These are phyloP conservation scores for Salix brachista DNA, from an alignment of 345 rosid genomes.

Conservation along the genomic window DNA sequence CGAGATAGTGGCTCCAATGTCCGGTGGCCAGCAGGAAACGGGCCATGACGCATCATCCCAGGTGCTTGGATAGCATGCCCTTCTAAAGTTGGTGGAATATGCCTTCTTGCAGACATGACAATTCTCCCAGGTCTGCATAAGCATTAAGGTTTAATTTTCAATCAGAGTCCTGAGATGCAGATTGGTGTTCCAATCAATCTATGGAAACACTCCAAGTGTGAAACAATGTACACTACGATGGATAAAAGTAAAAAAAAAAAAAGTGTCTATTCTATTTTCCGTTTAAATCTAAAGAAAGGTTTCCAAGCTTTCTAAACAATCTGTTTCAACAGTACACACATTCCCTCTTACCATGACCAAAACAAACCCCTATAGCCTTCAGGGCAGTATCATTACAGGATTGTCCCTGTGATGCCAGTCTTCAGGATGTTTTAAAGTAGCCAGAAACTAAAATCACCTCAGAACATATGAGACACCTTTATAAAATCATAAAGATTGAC, in stretches of 20 bases:
- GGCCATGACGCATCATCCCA: slow-evolving; percentile 43
- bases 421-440: not conserved
- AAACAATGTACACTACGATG: not conserved
- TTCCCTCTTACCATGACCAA: not conserved
- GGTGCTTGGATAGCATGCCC: slow-evolving; percentile 33
- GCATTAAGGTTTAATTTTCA: not conserved
- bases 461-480: too few species aligned
- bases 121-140: not conserved
- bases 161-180: not conserved
- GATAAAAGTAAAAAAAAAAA: not conserved
- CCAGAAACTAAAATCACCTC: not conserved
- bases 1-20: slow-evolving; percentile 30
- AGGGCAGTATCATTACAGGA: not conserved
- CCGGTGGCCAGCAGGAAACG: slow-evolving; percentile 19
- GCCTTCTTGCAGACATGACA: slow-evolving; percentile 41
- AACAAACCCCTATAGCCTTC: not conserved
- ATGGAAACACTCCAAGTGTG: not conserved
- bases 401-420: too few species aligned
- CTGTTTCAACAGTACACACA: not conserved
- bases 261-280: not conserved
- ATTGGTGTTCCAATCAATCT: not conserved
- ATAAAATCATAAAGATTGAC: too few species aligned
- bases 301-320: too few species aligned
- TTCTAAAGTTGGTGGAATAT: slow-evolving; percentile 20
- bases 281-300: not conserved